Base-by-base conservation (phyloP, 805 yeast species). In the Saturnispora halmiae region DNA sequence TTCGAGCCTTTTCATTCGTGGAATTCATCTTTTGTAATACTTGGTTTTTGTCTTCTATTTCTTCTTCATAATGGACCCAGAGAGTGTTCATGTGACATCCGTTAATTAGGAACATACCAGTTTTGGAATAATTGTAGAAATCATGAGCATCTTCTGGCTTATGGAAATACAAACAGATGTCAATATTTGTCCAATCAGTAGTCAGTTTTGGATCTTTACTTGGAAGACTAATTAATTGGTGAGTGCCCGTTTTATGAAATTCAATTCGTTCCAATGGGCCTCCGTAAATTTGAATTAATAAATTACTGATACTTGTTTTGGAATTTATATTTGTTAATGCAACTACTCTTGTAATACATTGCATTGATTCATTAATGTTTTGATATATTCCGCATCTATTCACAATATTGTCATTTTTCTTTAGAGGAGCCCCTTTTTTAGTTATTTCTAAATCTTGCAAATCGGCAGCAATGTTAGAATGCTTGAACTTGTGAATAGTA, bases 231-330 rank as follows among this genome's bases (percentile, higher is more conserved):
- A 38, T 25, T 20, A 40, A 46, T 16, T 33, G 46, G 36, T 45
- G 35, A 15, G 45, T 48, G n/a, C 51, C 53, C 19, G 40, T 50
- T 24, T 45, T 46, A 15, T 51, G 39, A 22, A 64, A 49, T 11
- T 56, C 61, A 4, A 79, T 50, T 38, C 66, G 68, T 46, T 79
- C 84, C 37, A 82, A 57, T 0, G 85, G 82, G 0, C 94, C 94
- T 2, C 92, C 88, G 48, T 67, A 63, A 0, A 80, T 61, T 40
- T 75, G 81, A 1, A 74, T 53, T 15, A 82, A 48, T 8, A 81
- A 59, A 29, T 74, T 63, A 18, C 64, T 64, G 7, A 77, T 47
- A 7, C 80, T 76, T 7, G 73, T 65, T 22, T 55, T 51, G 0
- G 51, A 43, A 7, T 51, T 54, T 9, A 59, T 51, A 33, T 47